Conservation (phyloP, 1,139 yeast species). For the Hemisphaericaspora lyxosophila region DNA sequence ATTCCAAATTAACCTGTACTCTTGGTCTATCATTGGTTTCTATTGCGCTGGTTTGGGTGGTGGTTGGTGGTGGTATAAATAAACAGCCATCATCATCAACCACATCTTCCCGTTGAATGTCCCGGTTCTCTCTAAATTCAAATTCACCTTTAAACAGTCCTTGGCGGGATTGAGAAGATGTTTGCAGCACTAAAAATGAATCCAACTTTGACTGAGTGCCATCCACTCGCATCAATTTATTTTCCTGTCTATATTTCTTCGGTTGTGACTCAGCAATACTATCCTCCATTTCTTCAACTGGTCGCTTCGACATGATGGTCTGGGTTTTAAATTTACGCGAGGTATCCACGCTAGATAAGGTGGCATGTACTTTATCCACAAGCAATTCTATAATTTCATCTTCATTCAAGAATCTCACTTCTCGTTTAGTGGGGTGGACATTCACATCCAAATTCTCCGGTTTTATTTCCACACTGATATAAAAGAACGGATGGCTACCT, state of each 20-base stretch:
- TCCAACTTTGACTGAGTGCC: conserved; percentile 31
- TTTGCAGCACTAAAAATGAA: conserved; percentile 14
- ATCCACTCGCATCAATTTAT: conserved; percentile 74
- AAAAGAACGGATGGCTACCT: conserved; percentile 77
- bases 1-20: conserved; percentile 50
- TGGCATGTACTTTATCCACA: conserved; percentile 47
- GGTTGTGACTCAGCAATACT: conserved; percentile 12
- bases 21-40: conserved; percentile 11
- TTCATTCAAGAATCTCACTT: conserved; percentile 82
- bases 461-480: conserved; percentile 61
- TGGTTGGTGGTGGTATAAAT: not conserved
- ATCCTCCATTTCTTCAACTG: conserved; percentile 15
- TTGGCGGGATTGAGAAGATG: conserved; percentile 5
- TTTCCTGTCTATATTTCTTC: conserved; percentile 52
- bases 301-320: conserved; percentile 37
- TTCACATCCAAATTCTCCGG: conserved; percentile 85
- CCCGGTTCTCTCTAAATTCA: conserved; percentile 3
- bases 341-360: conserved; percentile 60
- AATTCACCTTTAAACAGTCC: conserved; percentile 10
- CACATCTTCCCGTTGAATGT: too few species aligned
- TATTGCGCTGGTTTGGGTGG: not conserved
- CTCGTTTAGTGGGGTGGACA: conserved; percentile 93
- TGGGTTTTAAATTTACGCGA: conserved; percentile 73
- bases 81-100: conserved; percentile 7
- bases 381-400: conserved; percentile 77